Conservation (phyloP, 148 eudicot species). For the Polygonum maritimum region DNA sequence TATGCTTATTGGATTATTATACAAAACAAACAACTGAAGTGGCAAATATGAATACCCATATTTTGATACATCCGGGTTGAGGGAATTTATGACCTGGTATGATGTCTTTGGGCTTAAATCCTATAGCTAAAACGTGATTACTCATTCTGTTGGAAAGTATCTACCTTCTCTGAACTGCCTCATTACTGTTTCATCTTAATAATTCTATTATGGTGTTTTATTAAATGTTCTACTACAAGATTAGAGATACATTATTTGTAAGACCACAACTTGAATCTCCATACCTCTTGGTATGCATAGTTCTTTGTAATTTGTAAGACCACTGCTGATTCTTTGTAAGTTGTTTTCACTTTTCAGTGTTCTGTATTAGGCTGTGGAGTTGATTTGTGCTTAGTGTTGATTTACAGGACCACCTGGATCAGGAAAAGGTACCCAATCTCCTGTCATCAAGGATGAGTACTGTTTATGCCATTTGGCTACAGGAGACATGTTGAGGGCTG, state of each 20-base stretch:
- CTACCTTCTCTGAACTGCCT: not conserved
- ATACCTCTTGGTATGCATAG: not conserved
- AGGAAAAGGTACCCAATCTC: constrained; percentile 98
- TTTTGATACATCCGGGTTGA: not conserved
- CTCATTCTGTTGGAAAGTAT: too few relatives aligned
- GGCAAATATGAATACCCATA: not conserved
- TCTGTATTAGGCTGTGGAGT: not conserved
- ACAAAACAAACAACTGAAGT: not conserved
- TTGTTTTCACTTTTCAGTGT: not conserved
- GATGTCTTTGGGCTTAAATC: not conserved
- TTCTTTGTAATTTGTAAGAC: not conserved
- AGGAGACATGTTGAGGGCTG: constrained; percentile 99
- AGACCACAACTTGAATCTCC: not conserved
- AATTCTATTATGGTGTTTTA: not conserved
- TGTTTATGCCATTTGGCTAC: constrained; percentile 96
- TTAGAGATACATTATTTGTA: not conserved
- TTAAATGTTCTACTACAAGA: not conserved
- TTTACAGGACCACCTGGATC: constrained; percentile 90
- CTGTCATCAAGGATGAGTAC: constrained; percentile 82
- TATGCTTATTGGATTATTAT: not conserved
- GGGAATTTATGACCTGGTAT: not conserved
- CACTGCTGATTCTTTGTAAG: not conserved
- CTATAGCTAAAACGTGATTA: not conserved
- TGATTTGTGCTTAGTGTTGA: not conserved
- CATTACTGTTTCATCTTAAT: not conserved